Base-by-base conservation (phyloP, 1,284 basidiomycete species). In the Meira nashicola region DNA sequence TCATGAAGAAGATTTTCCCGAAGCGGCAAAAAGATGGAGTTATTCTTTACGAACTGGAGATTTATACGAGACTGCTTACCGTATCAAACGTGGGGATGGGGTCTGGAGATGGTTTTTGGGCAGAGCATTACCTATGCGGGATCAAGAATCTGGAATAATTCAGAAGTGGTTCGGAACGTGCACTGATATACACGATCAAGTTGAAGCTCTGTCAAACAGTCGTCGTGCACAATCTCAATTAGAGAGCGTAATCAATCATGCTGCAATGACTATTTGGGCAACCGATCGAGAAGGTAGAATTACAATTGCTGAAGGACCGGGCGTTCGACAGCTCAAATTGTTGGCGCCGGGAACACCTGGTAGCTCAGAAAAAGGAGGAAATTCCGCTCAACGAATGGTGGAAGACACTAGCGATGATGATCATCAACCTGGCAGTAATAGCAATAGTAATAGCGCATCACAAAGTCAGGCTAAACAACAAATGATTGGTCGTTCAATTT, bases 1-100 rank as follows among this genome's bases (percentile, higher is more conserved):
- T 66, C 77, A 78, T 54, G 65, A 68, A 54, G 78, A 79, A 33
- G 78, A 79, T 55, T 77, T 79, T 74, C 65, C 68, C 1, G 65
- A 67, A 39, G 63, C 68, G 15, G 62, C 68, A 39, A 59, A 60
- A 17, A 64, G 69, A 4, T 79, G 78, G 78, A 64, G 65, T 1
- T 71, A 77, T 40, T 78, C 74, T 4, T 66, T 79, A 52, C 73
- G 75, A 40, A 79, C 77, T 0, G 78, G 78, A 23, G 77, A 79
- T 25, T 71, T 71, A 0, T 79, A 79, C 59, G 66, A 68, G 46
- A 68, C 70, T 55, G 78, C 78, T 59, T 79, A 80, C 60, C 70
- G 79, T 6, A 65, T 68, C 63, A 57, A 63, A 44, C 59, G 67
- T 38, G 58, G 70, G 38, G 76, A 78, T 55, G 77, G 76, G 19